Conservation (phyloP, 768 basidiomycete species). For the Psilocybe cyanescens region DNA sequence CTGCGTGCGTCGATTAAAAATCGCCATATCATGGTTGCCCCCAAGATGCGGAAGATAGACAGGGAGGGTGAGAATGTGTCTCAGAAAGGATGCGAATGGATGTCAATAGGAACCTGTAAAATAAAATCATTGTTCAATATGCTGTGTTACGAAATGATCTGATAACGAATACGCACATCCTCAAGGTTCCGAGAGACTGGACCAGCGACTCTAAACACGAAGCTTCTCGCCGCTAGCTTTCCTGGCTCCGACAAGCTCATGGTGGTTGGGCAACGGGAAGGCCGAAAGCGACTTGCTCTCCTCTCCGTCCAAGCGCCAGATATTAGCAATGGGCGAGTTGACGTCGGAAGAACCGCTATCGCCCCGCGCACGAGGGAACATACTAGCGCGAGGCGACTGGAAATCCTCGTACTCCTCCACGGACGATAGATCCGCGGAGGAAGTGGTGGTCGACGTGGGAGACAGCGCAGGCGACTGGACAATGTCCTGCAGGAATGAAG, state of each 20-base stretch:
- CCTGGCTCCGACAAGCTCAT: conserved; percentile 33
- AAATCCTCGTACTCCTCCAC: conserved; percentile 59
- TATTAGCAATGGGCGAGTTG: conserved; percentile 46
- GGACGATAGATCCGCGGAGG: conserved; percentile 68
- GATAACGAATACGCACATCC: not conserved
- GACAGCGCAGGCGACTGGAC: conserved; percentile 71
- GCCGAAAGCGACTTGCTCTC: conserved; percentile 61
- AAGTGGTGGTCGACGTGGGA: conserved; percentile 56
- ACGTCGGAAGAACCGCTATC: conserved; percentile 28
- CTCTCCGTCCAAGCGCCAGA: conserved; percentile 76
- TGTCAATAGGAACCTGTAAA: not conserved
- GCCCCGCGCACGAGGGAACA: conserved; percentile 31
- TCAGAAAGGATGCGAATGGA: not conserved
- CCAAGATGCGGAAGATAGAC: not conserved
- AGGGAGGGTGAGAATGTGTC: not conserved
- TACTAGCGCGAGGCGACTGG: conserved; percentile 24
- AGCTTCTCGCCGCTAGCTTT: conserved; percentile 42
- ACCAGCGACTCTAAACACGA: conserved; percentile 18
- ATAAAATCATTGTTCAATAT: not conserved
- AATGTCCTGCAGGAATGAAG: conserved; percentile 78
- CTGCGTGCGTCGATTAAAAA: not conserved
- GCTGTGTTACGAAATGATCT: not conserved
- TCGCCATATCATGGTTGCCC: not conserved
- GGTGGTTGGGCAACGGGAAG: conserved; percentile 45
- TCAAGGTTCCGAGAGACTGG: not conserved